Conservation (phyloP, 345 rosid genomes). For the Rhizophora apiculata region DNA sequence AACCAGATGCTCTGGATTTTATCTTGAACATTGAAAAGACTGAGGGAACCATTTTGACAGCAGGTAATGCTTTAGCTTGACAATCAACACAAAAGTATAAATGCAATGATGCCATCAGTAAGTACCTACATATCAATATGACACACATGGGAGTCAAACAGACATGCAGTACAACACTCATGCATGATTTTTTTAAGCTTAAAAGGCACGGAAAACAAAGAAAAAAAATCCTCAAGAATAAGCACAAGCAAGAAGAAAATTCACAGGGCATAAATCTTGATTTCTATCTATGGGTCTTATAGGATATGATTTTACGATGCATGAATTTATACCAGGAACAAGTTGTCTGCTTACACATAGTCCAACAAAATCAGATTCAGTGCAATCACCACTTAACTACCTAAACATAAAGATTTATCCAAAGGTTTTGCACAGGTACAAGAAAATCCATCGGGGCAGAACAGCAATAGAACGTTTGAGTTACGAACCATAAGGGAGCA, state of each 20-base stretch:
- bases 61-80: constrained; percentile 36
- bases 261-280: not conserved
- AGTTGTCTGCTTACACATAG: not conserved
- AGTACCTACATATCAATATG: constrained; percentile 43
- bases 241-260: not conserved
- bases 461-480: constrained; percentile 5
- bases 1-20: not conserved
- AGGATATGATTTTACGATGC: not conserved
- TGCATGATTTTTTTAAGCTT: not conserved
- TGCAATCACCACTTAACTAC: not conserved
- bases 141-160: not conserved
- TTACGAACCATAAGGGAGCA: constrained; percentile 62
- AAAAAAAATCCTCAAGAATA: not conserved
- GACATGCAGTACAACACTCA: not conserved
- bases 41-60: constrained; percentile 46
- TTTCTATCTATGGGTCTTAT: not conserved
- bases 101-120: constrained; percentile 48
- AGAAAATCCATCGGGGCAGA: not conserved
- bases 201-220: not conserved
- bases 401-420: not conserved
- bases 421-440: not conserved
- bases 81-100: constrained; percentile 37
- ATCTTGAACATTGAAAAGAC: constrained; percentile 26
- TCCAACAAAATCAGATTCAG: not conserved
- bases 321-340: not conserved